Conservation (phyloP, 2,329 filamentous ascomycete species). For the Monilinia fructicola region DNA sequence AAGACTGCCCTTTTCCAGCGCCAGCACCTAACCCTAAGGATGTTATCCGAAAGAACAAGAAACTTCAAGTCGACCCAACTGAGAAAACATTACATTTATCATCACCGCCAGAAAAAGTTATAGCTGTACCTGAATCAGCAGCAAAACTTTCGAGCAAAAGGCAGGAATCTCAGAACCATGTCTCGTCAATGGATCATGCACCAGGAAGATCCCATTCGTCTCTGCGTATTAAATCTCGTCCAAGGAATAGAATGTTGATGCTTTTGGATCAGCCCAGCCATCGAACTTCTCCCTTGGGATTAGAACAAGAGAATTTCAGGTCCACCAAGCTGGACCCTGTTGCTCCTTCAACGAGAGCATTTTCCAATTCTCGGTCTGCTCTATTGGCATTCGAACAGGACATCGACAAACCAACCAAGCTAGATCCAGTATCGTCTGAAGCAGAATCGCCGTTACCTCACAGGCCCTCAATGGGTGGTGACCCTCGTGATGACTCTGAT, state of each 20-base stretch:
- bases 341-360: background rate
- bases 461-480: background rate
- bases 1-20: background rate
- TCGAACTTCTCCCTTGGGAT: constrained; percentile 14
- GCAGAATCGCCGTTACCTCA: background rate
- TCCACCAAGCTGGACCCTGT: background rate
- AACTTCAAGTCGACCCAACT: background rate
- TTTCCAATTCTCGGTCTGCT: background rate
- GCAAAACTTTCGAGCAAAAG: background rate
- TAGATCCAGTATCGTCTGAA: background rate
- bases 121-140: background rate
- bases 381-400: background rate
- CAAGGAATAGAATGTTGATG: constrained; percentile 39
- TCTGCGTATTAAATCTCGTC: constrained; percentile 37
- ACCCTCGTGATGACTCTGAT: background rate
- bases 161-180: background rate
- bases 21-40: background rate
- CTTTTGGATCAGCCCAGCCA: constrained; percentile 32
- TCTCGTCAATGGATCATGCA: background rate
- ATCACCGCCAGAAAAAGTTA: background rate
- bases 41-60: background rate
- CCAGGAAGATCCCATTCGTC: constrained; percentile 28
- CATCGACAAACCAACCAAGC: background rate
- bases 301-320: background rate
- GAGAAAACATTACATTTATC: background rate